Evolutionary conservation across 768 basidiomycete species (phyloP), one percentile per base, ranked within the genome.

Genomic region (Leucogyrophana mollusca): DNA sequence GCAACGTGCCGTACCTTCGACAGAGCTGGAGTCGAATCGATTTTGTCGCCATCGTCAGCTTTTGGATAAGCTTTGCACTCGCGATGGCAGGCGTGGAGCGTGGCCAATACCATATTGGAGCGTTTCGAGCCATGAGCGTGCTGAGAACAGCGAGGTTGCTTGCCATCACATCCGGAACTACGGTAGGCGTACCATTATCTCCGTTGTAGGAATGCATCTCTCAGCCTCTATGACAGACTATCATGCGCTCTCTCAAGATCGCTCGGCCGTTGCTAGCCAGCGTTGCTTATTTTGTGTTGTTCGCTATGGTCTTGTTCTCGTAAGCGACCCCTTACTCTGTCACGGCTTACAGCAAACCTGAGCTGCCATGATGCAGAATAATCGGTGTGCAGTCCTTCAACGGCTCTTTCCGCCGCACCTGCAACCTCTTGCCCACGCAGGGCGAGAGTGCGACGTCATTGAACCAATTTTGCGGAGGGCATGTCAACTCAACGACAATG

Each of bases 381-480:
- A 88, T 96, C 47, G 94, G 95, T n/a, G 80, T 96, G 1, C 92
- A 97, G 56, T 81, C 90, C 0, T 99, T 99, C 73, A 82, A 85
- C 47, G 93, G 92, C 1, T 94, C 91, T 1, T 72, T 89, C 34
- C 73, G 83, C 14, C 78, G 87, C 7, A 74, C 73, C 1, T 90
- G 87, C 55, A 69, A 75, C 38, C 68, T 89, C 33, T 55, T 62
- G 14, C 73, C 84, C 3, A 74, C 72, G 2, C 67, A 78, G 2
- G 86, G 84, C 1, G 82, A 83, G 58, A 56, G 52, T 9, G 65
- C 68, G 10, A 73, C 74, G 1, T 62, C 68, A 22, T 65, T 82
- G 6, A 55, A 73, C 6, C 86, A 89, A 52, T 72, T 70, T 32
- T 98, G 95, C 57, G 95, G 95, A 17, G 92, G 92, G 0, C 78